Percentiles rank a stretch among this genome's conserved stretches.
Conservation (phyloP, 208 protist genomes). For the Trypanosoma platydactyli region DNA sequence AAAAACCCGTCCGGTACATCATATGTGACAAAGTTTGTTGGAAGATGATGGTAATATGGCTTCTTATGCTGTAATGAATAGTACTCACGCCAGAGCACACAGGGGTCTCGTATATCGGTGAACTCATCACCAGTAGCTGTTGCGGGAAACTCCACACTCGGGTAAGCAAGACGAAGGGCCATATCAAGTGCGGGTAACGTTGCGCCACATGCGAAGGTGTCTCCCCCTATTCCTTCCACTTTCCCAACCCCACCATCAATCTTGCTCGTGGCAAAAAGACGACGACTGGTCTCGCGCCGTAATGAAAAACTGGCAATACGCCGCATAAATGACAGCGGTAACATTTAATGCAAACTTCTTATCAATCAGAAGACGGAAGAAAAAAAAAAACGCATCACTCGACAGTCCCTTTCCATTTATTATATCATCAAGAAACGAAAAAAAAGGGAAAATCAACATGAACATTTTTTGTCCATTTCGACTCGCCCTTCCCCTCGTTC, state of each 20-base stretch:
- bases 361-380: background rate
- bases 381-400: slow-evolving; percentile 13
- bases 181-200: slow-evolving; percentile 57
- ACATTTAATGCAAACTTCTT: background rate
- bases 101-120: slow-evolving; percentile 45
- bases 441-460: background rate
- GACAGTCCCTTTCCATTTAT: too few relatives aligned
- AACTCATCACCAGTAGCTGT: slow-evolving; percentile 40
- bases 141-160: slow-evolving; percentile 50
- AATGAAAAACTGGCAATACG: background rate
- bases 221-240: background rate
- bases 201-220: background rate
- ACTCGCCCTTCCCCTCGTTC: too few relatives aligned
- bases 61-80: slow-evolving; percentile 54
- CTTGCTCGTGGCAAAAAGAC: background rate
- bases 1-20: slow-evolving; percentile 77
- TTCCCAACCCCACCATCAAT: background rate
- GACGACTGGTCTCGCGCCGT: background rate
- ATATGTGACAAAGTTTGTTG: slow-evolving; percentile 56
- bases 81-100: slow-evolving; percentile 72
- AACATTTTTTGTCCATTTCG: background rate
- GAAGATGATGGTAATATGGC: slow-evolving; percentile 81
- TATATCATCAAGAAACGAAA: background rate
- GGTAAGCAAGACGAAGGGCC: slow-evolving; percentile 44
- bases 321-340: background rate